phyloP scores from a whole-genome alignment of 163 green algal species.

The Chlorella variabilis region DNA sequence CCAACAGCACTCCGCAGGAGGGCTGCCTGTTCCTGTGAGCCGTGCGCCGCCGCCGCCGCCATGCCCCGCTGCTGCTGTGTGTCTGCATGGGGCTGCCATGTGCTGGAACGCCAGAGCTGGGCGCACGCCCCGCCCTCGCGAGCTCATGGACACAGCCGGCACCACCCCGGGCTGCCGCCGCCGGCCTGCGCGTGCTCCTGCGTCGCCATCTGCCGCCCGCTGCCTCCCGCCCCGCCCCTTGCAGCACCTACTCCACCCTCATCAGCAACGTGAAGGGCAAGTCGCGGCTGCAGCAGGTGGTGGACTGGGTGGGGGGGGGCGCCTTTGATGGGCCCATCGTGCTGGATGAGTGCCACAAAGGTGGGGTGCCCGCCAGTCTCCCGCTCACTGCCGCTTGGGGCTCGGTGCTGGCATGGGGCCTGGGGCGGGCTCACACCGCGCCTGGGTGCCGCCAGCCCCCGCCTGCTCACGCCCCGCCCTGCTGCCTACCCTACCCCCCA shows the following conservation, averaged over 20 bases:
- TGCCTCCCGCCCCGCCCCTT: neutral
- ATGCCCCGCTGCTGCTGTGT: too few relatives aligned
- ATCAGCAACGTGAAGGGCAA: conserved; percentile 34
- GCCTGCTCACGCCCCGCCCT: neutral
- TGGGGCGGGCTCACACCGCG: too few relatives aligned
- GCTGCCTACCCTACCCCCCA: neutral
- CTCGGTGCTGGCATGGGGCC: too few relatives aligned
- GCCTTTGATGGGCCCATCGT: conserved; percentile 83
- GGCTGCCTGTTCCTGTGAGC: conserved; percentile 78
- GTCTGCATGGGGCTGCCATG: neutral
- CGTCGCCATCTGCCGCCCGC: neutral
- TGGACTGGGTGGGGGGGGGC: conserved; percentile 83
- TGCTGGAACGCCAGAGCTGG: too few relatives aligned
- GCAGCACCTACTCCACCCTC: conserved; percentile 66
- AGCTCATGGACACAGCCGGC: too few relatives aligned
- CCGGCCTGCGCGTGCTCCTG: too few relatives aligned
- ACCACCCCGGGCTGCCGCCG: too few relatives aligned
- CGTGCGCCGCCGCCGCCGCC: neutral
- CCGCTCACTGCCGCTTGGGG: too few relatives aligned
- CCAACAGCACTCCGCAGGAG: conserved; percentile 76
- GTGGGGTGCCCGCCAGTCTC: neutral
- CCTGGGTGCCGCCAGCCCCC: too few relatives aligned
- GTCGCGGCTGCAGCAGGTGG: conserved; percentile 68
- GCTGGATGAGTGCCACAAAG: conserved; percentile 81
- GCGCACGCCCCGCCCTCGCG: too few relatives aligned